phyloP scores from a whole-genome alignment of 179 eudicot genomes.

The Camellia oleifera region DNA sequence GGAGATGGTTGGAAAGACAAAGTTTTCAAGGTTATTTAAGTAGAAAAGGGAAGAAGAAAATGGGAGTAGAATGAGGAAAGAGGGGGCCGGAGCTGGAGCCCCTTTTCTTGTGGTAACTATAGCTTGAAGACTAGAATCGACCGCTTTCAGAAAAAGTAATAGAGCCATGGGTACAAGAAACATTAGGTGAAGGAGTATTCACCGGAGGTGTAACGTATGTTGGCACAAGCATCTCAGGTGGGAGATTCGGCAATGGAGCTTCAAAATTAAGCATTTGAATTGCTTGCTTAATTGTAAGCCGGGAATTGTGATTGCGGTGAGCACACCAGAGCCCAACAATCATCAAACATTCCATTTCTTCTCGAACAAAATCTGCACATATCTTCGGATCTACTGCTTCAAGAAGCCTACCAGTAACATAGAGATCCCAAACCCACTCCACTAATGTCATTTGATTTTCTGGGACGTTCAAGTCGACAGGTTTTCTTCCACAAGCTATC shows the following conservation, averaged over 20 bases:
- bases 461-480: not conserved
- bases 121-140: not conserved
- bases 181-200: not conserved
- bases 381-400: conserved; percentile 24
- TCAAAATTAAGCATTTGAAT: conserved; percentile 31
- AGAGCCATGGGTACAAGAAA: not conserved
- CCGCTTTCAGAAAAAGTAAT: not conserved
- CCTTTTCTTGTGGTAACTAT: no score
- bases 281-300: conserved; percentile 37
- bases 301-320: conserved; percentile 24
- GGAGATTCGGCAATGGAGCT: conserved; percentile 27
- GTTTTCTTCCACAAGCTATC: conserved; percentile 26
- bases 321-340: conserved; percentile 41
- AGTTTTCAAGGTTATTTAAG: no score
- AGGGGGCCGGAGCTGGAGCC: no score
- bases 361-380: conserved; percentile 4
- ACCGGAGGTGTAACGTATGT: not conserved
- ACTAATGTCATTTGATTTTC: conserved; percentile 11
- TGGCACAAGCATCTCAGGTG: conserved; percentile 22
- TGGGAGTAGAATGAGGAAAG: no score
- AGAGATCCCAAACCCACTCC: conserved; percentile 31
- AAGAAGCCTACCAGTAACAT: conserved; percentile 21
- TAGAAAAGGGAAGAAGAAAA: no score
- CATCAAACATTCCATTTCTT: conserved; percentile 25
- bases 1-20: no score